Evolutionary conservation across 768 basidiomycete genomes (phyloP).

Genomic region (Pisolithus sp.): DNA sequence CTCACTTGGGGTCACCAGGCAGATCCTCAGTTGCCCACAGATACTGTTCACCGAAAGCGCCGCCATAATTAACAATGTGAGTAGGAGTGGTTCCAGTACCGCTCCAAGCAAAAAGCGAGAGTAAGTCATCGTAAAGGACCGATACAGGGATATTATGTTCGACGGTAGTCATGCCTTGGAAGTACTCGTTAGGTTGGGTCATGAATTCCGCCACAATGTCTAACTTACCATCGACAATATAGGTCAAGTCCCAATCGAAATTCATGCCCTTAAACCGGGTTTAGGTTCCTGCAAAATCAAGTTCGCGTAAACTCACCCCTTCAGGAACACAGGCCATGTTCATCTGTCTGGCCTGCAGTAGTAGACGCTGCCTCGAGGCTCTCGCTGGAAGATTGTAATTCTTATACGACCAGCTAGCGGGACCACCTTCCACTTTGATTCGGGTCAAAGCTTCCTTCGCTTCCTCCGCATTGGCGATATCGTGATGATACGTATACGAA

Average conservation of each 20-base stretch:
- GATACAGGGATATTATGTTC: constrained; percentile 68
- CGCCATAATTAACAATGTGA: constrained; percentile 75
- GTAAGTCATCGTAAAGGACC: constrained; percentile 57
- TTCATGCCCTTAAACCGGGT: constrained; percentile 52
- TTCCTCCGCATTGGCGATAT: constrained; percentile 55
- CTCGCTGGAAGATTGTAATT: constrained; percentile 69
- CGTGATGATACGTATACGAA: constrained; percentile 55
- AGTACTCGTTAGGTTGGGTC: neutral
- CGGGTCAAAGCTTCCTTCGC: constrained; percentile 60
- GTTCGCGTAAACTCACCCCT: constrained; percentile 36
- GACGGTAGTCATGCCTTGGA: constrained; percentile 66
- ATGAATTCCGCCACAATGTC: neutral
- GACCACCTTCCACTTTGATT: constrained; percentile 68
- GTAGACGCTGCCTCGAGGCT: constrained; percentile 60
- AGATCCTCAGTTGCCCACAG: constrained; percentile 64
- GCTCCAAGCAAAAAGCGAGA: constrained; percentile 55
- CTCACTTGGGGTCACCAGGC: constrained; percentile 63
- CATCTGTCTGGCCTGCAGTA: constrained; percentile 54
- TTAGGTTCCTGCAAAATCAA: neutral
- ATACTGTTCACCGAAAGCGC: constrained; percentile 57
- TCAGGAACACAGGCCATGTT: constrained; percentile 71
- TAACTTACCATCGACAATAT: constrained; percentile 65
- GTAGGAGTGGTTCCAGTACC: constrained; percentile 72
- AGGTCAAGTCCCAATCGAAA: constrained; percentile 72
- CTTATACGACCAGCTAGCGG: constrained; percentile 68